phyloP scores from a whole-genome alignment of 2,329 filamentous ascomycete species.

The Colletotrichum abscissum region DNA sequence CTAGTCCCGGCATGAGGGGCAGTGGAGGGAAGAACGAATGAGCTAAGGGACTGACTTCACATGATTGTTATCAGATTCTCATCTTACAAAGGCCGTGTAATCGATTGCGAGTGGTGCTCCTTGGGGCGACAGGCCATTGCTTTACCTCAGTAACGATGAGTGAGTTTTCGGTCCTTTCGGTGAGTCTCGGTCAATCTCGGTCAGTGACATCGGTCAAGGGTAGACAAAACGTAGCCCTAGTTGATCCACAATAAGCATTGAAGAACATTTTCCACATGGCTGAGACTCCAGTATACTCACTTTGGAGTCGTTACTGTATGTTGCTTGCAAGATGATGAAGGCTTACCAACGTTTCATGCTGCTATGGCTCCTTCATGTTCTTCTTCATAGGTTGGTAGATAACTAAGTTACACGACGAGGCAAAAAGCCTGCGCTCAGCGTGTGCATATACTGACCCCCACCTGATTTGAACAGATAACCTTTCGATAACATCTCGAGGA shows the following conservation, averaged over 20 bases:
- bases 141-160: neutral
- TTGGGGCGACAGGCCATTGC: neutral
- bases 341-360: neutral
- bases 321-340: neutral
- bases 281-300: neutral
- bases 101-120: neutral
- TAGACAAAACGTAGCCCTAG: neutral
- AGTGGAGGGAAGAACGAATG: neutral
- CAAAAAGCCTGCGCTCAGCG: neutral
- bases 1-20: neutral
- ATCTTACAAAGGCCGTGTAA: accelerated
- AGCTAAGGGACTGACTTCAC: neutral
- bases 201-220: neutral
- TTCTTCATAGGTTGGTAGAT: too few relatives aligned
- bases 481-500: neutral
- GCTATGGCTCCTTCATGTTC: neutral
- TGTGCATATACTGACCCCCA: neutral
- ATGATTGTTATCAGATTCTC: neutral
- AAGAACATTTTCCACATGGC: neutral
- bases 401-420: too few relatives aligned
- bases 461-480: conserved; percentile 27
- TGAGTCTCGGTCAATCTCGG: neutral
- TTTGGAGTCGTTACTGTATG: neutral
- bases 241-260: neutral
- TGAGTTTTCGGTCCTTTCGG: neutral